Conservation (phyloP, 169 alveolate species). For the Miamiensis avidus region DNA sequence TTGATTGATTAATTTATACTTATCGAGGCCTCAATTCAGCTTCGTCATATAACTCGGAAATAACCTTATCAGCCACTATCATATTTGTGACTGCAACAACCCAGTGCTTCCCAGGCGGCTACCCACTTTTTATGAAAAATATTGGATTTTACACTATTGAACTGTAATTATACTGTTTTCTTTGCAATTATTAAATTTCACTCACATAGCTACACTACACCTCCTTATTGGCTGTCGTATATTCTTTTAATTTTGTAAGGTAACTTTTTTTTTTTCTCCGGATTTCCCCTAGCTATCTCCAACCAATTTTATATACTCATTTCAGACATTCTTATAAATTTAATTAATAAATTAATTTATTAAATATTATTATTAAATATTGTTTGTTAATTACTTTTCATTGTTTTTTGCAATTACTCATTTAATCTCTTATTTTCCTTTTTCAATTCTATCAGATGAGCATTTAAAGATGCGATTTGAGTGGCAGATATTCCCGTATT, state of each 20-base stretch:
- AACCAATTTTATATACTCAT: not conserved
- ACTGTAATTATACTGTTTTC: not conserved
- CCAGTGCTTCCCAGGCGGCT: not conserved
- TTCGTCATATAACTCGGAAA: slow-evolving; percentile 19
- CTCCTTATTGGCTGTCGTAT: slow-evolving; percentile 1
- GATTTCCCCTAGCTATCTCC: not conserved
- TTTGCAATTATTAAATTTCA: not conserved
- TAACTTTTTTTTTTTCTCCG: not conserved
- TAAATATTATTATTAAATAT: too few relatives aligned
- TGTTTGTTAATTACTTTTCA: not conserved
- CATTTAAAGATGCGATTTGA: too few relatives aligned
- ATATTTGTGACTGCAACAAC: slow-evolving; percentile 1
- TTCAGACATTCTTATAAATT: not conserved
- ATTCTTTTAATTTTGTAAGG: slow-evolving; percentile 2
- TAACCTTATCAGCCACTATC: slow-evolving; percentile 1
- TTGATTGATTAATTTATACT: not conserved
- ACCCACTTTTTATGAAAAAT: not conserved
- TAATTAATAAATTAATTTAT: too few relatives aligned
- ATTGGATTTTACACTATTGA: slow-evolving; percentile 1
- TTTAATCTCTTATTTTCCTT: not conserved
- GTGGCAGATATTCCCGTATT: too few relatives aligned
- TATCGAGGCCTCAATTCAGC: slow-evolving; percentile 8
- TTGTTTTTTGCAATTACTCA: not conserved
- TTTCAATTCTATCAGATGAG: not conserved
- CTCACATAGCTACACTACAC: slow-evolving; percentile 7